A percentile compares a stretch with the other conserved stretches of the same genome.
phyloP scores from a whole-genome alignment of 768 basidiomycete species.

The Melanogaster broomeanus region DNA sequence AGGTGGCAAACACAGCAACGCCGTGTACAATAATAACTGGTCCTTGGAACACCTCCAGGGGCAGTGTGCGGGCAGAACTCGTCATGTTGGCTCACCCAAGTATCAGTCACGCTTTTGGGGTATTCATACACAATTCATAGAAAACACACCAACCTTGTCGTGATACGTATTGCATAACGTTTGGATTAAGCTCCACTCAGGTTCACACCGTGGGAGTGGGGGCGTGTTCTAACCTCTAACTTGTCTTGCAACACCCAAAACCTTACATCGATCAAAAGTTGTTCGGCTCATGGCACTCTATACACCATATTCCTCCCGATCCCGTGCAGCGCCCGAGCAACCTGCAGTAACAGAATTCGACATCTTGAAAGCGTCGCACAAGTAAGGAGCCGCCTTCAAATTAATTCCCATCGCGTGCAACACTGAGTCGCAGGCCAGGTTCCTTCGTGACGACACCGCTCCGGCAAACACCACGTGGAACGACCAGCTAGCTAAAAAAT shows the following conservation, averaged over 20 bases:
- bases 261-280: no score
- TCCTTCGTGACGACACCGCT: constrained; percentile 61
- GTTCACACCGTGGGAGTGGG: constrained; percentile 2
- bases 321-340: not conserved
- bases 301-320: constrained; percentile 15
- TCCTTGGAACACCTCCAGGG: no score
- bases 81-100: no score
- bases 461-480: constrained; percentile 55
- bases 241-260: not conserved
- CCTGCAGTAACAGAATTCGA: constrained; percentile 59
- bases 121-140: no score
- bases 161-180: no score
- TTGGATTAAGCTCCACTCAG: no score
- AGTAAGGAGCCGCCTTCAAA: constrained; percentile 38
- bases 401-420: not conserved
- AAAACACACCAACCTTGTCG: no score
- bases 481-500: constrained; percentile 84
- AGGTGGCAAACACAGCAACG: no score
- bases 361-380: constrained; percentile 73
- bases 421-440: constrained; percentile 44
- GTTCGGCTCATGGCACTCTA: constrained; percentile 10
- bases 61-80: no score
- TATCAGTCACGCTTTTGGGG: no score
- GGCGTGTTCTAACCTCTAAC: not conserved
- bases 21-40: no score